A percentile compares a stretch with the other conserved stretches of the same genome.
phyloP scores from a whole-genome alignment of 1,139 yeast genomes.

The Sugiyamaella japonica region DNA sequence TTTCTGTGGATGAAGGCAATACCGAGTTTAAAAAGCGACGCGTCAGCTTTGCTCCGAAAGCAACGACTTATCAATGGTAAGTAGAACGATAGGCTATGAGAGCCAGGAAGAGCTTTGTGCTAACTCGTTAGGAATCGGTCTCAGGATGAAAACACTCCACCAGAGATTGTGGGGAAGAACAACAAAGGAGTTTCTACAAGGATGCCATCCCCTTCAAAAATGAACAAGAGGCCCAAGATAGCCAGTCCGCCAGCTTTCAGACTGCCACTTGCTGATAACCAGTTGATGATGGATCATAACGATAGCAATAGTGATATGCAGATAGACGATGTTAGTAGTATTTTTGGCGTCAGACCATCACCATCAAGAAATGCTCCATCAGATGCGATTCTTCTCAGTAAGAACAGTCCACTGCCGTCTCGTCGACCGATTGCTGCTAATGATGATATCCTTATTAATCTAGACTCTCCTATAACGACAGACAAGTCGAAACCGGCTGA shows the following conservation, averaged over 20 bases:
- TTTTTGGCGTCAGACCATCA: conserved; percentile 21
- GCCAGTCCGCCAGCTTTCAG: neutral
- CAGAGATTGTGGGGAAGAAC: conserved; percentile 13
- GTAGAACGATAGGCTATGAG: conserved; percentile 15
- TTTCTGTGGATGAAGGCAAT: conserved; percentile 18
- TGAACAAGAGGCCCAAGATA: neutral
- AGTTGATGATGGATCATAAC: conserved; percentile 11
- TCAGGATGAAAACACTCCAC: conserved; percentile 17
- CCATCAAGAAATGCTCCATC: conserved; percentile 11
- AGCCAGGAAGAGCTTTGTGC: too few relatives aligned
- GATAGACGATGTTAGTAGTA: conserved; percentile 23
- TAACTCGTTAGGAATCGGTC: conserved; percentile 18
- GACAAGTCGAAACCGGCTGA: too few relatives aligned
- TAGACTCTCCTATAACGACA: conserved; percentile 23
- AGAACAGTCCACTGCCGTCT: conserved; percentile 2
- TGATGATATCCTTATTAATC: conserved; percentile 26
- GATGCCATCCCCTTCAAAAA: neutral
- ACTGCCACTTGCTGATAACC: neutral
- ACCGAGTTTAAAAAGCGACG: conserved; percentile 36
- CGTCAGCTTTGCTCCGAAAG: conserved; percentile 54
- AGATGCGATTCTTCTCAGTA: neutral
- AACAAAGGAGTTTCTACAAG: neutral
- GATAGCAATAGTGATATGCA: conserved; percentile 26
- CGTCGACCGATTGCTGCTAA: neutral
- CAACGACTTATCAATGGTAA: conserved; percentile 43